A percentile compares a stretch with the other conserved stretches of the same genome.
These are phyloP conservation scores for Xylaria sp. DNA, from an alignment of 2,329 filamentous ascomycete species.

Conservation along the genomic window DNA sequence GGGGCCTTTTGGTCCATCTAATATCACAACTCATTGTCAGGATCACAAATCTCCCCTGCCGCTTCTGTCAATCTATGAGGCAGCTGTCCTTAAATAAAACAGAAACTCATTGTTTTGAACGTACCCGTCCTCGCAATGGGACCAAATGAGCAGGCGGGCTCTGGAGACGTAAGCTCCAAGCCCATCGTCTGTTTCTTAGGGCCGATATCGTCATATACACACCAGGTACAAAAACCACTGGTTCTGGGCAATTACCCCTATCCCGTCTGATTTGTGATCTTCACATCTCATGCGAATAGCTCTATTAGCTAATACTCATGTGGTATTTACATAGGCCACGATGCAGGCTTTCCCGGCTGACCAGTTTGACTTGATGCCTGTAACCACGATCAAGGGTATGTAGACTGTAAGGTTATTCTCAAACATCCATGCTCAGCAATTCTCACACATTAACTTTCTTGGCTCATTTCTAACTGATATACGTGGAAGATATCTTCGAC, in stretches of 20 bases:
- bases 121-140: constrained; percentile 30
- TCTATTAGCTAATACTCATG: not conserved
- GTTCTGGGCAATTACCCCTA: not conserved
- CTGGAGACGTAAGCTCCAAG: constrained; percentile 42
- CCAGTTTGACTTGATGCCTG: constrained; percentile 61
- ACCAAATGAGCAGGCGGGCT: constrained; percentile 17
- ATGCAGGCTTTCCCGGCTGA: constrained; percentile 59
- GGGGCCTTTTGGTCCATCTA: not conserved
- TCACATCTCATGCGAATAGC: constrained; percentile 34
- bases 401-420: constrained; percentile 16
- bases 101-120: not conserved
- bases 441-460: not conserved
- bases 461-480: constrained; percentile 8
- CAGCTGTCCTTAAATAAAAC: not conserved
- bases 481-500: constrained; percentile 76
- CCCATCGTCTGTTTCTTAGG: constrained; percentile 62
- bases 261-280: not conserved
- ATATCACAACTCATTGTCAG: not conserved
- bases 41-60: not conserved
- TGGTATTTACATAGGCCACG: constrained; percentile 52
- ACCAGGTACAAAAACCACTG: constrained; percentile 55
- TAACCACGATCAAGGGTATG: constrained; percentile 61
- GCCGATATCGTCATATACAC: constrained; percentile 61
- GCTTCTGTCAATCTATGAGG: not conserved
- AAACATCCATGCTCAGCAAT: not conserved